phyloP scores from a whole-genome alignment of 352 stramenopile species.

The Pythium plurisporium region DNA sequence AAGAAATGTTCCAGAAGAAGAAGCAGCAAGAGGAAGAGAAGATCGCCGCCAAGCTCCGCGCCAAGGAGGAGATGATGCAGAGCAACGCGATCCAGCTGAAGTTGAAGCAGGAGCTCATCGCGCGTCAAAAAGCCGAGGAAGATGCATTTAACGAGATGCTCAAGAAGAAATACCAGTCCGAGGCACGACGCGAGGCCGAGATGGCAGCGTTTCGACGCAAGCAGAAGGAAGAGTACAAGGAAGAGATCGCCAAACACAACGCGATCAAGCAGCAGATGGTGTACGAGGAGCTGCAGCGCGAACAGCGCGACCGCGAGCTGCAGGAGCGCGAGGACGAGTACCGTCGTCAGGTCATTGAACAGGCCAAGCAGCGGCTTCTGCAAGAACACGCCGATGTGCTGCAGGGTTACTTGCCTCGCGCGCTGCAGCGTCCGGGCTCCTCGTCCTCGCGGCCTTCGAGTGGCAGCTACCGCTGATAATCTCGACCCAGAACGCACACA shows the following conservation, averaged over 20 bases:
- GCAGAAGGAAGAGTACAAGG: conserved; percentile 66
- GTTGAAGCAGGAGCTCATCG: conserved; percentile 54
- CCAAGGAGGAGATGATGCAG: conserved; percentile 84
- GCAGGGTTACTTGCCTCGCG: conserved; percentile 65
- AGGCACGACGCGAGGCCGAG: conserved; percentile 64
- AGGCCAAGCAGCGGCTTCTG: conserved; percentile 81
- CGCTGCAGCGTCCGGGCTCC: conserved; percentile 5
- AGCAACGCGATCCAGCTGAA: conserved; percentile 71
- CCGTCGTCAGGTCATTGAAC: conserved; percentile 74
- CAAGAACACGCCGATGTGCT: conserved; percentile 82
- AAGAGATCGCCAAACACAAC: conserved; percentile 49
- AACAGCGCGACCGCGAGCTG: conserved; percentile 59
- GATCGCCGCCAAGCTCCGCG: conserved; percentile 49
- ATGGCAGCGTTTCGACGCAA: conserved; percentile 48
- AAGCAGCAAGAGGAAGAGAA: conserved; percentile 69
- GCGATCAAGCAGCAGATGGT: conserved; percentile 74
- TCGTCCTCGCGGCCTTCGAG: conserved; percentile 10
- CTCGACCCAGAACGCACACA: not conserved
- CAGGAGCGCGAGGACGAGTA: conserved; percentile 78
- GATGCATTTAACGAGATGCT: conserved; percentile 71
- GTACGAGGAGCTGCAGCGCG: conserved; percentile 65
- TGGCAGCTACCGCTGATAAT: conserved; percentile 7
- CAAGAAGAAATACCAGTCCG: conserved; percentile 51
- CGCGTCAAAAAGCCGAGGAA: conserved; percentile 54
- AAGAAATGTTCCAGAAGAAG: conserved; percentile 83